A percentile compares a stretch with the other conserved stretches of the same genome.
Evolutionary conservation across 805 yeast genomes (phyloP).

Genomic region (Yamadazyma kitorensis): DNA sequence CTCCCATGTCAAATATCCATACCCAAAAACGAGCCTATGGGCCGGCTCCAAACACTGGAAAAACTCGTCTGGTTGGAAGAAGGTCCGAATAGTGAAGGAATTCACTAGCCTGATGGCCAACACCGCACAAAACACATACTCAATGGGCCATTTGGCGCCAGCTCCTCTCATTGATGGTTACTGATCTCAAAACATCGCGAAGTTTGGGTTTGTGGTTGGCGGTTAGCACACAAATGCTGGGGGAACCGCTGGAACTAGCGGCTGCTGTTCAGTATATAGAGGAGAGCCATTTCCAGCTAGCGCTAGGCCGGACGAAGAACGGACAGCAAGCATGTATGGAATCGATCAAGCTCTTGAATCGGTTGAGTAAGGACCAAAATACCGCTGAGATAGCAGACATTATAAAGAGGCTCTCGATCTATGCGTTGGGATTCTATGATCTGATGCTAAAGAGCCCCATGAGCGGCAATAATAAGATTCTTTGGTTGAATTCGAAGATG

Average conservation of each 20-base stretch:
- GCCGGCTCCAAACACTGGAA: constrained; percentile 95
- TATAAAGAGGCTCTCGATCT: constrained; percentile 17
- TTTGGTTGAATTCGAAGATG: constrained; percentile 27
- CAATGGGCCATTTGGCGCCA: constrained; percentile 2
- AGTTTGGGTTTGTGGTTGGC: neutral
- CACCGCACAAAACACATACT: constrained; percentile 4
- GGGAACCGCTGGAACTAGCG: neutral
- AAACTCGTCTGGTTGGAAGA: constrained; percentile 95
- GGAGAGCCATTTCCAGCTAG: constrained; percentile 11
- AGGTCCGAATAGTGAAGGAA: constrained; percentile 64
- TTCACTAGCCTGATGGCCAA: constrained; percentile 40
- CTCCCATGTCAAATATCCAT: constrained; percentile 92
- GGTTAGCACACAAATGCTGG: neutral
- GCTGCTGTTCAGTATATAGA: constrained; percentile 13
- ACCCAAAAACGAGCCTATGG: constrained; percentile 66
- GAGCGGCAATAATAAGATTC: constrained; percentile 15
- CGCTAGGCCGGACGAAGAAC: constrained; percentile 14
- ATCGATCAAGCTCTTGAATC: constrained; percentile 24
- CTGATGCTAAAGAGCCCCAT: constrained; percentile 1
- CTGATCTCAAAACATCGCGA: neutral
- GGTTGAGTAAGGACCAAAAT: constrained; percentile 10
- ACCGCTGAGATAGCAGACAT: neutral
- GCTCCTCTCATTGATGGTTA: neutral
- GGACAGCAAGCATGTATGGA: constrained; percentile 20
- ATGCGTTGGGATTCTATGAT: constrained; percentile 22